Base-by-base conservation (phyloP, 2,329 filamentous ascomycete genomes). In the Chaetomiaceae sp. region DNA sequence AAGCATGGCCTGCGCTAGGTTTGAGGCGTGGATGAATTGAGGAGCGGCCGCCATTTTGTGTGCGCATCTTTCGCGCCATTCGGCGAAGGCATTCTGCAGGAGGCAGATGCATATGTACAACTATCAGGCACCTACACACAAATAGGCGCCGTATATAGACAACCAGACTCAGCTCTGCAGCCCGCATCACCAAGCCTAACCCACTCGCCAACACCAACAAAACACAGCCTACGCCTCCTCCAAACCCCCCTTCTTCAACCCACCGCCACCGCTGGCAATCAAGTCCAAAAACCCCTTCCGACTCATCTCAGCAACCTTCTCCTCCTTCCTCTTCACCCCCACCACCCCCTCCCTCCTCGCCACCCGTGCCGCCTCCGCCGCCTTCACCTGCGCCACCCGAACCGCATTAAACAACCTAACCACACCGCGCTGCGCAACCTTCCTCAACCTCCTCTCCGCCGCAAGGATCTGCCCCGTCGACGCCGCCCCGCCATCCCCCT, bases 381-480 rank as follows among this genome's bases (percentile, higher is more conserved):
- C 90, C 66, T 90, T 87, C 47, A 96, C 86, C 68, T 98, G 93
- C 12, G 93, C 90, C 18, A 88, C 88, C 36, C 91, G 76, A 26
- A 98, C 89, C 0, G 93, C 93, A 65, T 97, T 96, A 69, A 98
- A 98, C 48, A 98, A 73, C 72, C 91, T 94, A 19, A 97, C 84
- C 33, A 98, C 93, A 78, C 91, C 91, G 45, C 88, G 78, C 68
- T 96, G 88, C 36, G 90, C 90, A 39, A 87, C 88, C 72, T 95
- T 93, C 60, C 86, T 81, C 60, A 97, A 65, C 53, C 80, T 74
- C 69, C 83, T 84, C 72, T 97, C 91, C 58, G 83, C 78, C 60
- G 86, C 87, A 60, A 80, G 63, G 20, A 78, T 74, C 52, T 76
- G 70, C 14, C 69, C 69, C 20, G 76, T 76, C 17, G 76, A 78